Evolutionary conservation across 495 filamentous ascomycete species (phyloP).

Genomic region (Chaetomium cochliodes): DNA sequence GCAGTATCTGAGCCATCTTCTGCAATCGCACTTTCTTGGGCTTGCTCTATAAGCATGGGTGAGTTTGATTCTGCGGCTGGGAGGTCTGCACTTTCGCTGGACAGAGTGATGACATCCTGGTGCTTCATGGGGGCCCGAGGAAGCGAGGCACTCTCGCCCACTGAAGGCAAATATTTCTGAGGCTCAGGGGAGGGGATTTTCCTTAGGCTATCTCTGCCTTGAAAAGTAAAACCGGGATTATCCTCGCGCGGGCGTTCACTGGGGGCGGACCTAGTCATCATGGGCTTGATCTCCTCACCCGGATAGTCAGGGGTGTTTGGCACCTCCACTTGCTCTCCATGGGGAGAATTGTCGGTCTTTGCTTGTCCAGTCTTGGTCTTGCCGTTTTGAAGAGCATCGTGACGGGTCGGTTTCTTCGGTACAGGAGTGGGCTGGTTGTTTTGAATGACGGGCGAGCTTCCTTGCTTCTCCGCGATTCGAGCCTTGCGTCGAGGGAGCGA

Average conservation of each 20-base stretch:
- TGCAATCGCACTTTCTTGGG: not conserved
- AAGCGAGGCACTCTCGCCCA: not conserved
- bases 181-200: not conserved
- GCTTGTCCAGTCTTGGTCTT: not conserved
- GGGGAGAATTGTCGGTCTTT: too few species aligned
- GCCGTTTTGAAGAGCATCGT: not conserved
- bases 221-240: not conserved
- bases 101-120: not conserved
- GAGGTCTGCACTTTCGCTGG: not conserved
- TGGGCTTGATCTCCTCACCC: not conserved
- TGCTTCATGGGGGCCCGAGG: not conserved
- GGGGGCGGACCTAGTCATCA: not conserved
- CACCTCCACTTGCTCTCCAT: not conserved
- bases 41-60: slow-evolving; percentile 14
- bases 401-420: not conserved
- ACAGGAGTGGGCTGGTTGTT: not conserved
- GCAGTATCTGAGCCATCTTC: not conserved
- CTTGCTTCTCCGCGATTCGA: not conserved
- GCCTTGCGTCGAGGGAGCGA: not conserved
- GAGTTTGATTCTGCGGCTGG: slow-evolving; percentile 1
- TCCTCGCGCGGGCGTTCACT: too few species aligned
- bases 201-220: not conserved
- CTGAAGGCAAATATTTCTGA: not conserved
- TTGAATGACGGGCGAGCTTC: not conserved
- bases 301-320: too few species aligned